These are phyloP conservation scores for Talaromyces sp. DNA, from an alignment of 2,329 filamentous ascomycete species.

Conservation along the genomic window DNA sequence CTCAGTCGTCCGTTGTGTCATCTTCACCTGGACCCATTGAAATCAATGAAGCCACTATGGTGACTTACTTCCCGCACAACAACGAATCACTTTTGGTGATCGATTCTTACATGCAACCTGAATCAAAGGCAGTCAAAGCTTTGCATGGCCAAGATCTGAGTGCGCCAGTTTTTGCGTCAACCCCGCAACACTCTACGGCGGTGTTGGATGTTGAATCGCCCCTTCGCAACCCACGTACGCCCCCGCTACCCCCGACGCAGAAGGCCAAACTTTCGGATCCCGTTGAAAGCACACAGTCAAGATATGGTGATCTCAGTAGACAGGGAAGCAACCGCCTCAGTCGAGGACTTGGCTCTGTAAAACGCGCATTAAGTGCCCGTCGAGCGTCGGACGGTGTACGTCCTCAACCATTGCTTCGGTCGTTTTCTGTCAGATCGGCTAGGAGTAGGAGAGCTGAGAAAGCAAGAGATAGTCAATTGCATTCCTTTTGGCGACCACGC, in stretches of 20 bases:
- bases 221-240: conserved; percentile 53
- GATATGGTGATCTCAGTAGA: conserved; percentile 18
- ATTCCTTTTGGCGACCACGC: conserved; percentile 60
- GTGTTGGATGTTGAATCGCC: conserved; percentile 48
- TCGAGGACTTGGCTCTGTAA: conserved; percentile 34
- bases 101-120: conserved; percentile 43
- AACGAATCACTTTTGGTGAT: conserved; percentile 61
- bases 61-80: conserved; percentile 59
- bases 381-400: conserved; percentile 39
- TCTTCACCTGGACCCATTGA: conserved; percentile 51
- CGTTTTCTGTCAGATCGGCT: conserved; percentile 37
- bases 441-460: conserved; percentile 41
- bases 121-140: conserved; percentile 27
- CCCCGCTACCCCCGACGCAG: conserved; percentile 53
- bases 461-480: conserved; percentile 46
- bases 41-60: conserved; percentile 56
- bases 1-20: conserved; percentile 43
- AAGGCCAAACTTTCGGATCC: conserved; percentile 54
- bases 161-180: conserved; percentile 19
- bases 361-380: conserved; percentile 34
- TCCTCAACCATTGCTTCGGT: conserved; percentile 27
- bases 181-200: conserved; percentile 23
- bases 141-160: conserved; percentile 20
- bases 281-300: conserved; percentile 32
- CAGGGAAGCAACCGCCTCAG: conserved; percentile 20